Base-by-base conservation (phyloP, 129 eudicot species). In the Deinandra increscens region DNA sequence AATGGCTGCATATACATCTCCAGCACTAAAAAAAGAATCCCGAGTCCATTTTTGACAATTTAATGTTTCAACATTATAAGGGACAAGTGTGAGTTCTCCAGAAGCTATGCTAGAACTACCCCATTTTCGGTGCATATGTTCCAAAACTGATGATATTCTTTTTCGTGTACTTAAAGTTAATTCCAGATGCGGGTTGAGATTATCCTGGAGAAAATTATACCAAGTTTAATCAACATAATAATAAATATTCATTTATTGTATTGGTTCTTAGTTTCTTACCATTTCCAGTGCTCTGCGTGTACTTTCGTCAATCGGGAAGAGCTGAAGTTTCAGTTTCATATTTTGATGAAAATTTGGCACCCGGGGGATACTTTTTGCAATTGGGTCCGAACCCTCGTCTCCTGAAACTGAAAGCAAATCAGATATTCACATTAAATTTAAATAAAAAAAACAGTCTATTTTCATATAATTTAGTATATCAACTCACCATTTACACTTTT, bases 111-210 rank as follows among this genome's bases (percentile, higher is more conserved):
- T 75, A 53, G 86, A 87, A 44, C 48, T 81, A 31, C 97, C 97
- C 97, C 95, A 91, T 74, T 89, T 89, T 41, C 90, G 93, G 60
- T 73, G 78, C 39, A 87, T 89, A 76, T 86, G 96, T 71, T 89
- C 96, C 80, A 86, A 23, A 46, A 89, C 82, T 6, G 96, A 89
- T 69, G 95, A 83, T 79, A 91, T 87, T 79, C 84, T 91, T 80
- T 87, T 91, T 34, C 86, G 84, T 41, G 86, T 77, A 67, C 88
- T 84, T 80, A 89, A 73, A 69, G 93, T 89, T 53, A 91, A 89
- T 77, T 87, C 97, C 78, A 91, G 69, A 68, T 91, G 80, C 15
- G 95, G 95, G 78, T 91, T 87, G 68, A 75, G 83, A 66, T 85
- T 79, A 65, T 91, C 92, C 92, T 91, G 83, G 5, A 34, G 64